Base-by-base conservation (phyloP, 164 flowering plant species). In the Tetrastigma voinierianum region DNA sequence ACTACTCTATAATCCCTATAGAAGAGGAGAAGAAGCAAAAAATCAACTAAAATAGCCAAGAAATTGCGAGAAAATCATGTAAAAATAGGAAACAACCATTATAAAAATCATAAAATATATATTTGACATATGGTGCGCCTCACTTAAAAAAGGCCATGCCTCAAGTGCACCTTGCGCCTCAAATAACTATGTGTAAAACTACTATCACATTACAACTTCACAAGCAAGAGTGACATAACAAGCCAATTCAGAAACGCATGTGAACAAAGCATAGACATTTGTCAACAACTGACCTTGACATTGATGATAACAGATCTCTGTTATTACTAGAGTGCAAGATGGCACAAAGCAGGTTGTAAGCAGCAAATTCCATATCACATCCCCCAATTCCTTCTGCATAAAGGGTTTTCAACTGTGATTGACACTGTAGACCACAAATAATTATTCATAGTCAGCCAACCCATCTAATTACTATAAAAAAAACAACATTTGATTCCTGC, bases 311-410 rank as follows among this genome's bases (percentile, higher is more conserved):
- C 20, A 95, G 97, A 62, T 92, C 98, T 74, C 98, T 84, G 73
- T 84, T 78, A 59, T 88, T 90, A 60, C 81, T 95, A 13, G 99
- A 87, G 78, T 90, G 97, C 85, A 95, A 65, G 63, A 87, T 89
- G 55, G 80, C 93, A 73, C 91, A 87, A 52, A 95, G 97, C 64
- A 95, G 83, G 77, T 83, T 84, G 76, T 95, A 95, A 62, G 99
- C 97, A 57, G 96, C 70, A 81, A 95, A 95, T 76, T 95, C 99
- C 90, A 88, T 78, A 70, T 82, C 72, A 57, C 91, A 89, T 68
- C 99, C 99, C 62, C 77, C 74, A 65, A 87, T 90, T 72, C 99
- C 99, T 77, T 95, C 99, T 4, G 89, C 89, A 80, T 95, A 95
- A 52, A 95, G 93, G 55, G 76, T 79, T 77, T 86, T 86, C 76